phyloP scores from a whole-genome alignment of 768 basidiomycete species.

The Gymnopilus junonius region DNA sequence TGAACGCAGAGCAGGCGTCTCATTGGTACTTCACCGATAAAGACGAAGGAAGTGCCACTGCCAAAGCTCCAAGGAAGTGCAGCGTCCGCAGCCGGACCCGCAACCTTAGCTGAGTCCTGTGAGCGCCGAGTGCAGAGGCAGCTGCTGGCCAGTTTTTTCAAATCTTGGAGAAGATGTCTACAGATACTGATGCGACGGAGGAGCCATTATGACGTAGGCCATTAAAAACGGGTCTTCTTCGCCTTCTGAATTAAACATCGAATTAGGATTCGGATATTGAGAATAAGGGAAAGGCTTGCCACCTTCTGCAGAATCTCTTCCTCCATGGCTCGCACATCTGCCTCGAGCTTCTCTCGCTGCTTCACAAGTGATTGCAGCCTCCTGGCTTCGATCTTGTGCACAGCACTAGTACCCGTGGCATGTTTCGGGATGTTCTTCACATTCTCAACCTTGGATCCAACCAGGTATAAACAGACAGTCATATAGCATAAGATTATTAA shows the following conservation, averaged over 20 bases:
- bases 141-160: neutral
- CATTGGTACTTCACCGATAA: neutral
- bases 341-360: constrained; percentile 70
- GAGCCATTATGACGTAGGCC: neutral
- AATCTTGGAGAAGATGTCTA: neutral
- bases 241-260: neutral
- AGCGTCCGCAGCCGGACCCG: no score
- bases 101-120: no score
- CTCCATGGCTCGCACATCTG: constrained; percentile 62
- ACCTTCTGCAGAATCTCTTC: constrained; percentile 55
- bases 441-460: constrained; percentile 53
- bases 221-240: neutral
- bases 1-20: no score
- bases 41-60: neutral
- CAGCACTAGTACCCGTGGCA: constrained; percentile 50
- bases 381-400: constrained; percentile 69
- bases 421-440: constrained; percentile 50
- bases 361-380: constrained; percentile 66
- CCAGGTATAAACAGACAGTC: neutral
- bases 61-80: no score
- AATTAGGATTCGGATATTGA: no score
- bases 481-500: neutral
- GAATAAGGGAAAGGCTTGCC: neutral
- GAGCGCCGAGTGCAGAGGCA: no score
- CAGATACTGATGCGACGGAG: neutral